A percentile compares a stretch with the other conserved stretches of the same genome.
phyloP scores from a whole-genome alignment of 176 grass and related monocot genomes.

The Oryza brachyantha region DNA sequence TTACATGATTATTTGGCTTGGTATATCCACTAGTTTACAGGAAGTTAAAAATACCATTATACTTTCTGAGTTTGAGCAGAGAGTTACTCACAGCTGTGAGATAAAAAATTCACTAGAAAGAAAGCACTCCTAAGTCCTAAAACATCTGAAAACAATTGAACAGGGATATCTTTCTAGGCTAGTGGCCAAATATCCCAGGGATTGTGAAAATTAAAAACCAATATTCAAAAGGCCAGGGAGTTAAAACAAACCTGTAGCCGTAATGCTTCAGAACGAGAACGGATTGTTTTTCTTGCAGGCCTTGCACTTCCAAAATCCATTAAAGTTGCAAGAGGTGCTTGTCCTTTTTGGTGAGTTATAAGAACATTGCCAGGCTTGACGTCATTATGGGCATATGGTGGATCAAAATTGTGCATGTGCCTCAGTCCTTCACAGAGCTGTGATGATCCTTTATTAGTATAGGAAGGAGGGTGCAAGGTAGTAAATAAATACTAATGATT shows the following conservation, averaged over 20 bases:
- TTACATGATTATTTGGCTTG: background rate
- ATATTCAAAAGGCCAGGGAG: constrained; percentile 3
- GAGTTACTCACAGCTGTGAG: background rate
- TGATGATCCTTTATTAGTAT: constrained; percentile 21
- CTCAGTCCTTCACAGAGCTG: constrained; percentile 92
- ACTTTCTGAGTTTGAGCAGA: background rate
- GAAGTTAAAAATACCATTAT: background rate
- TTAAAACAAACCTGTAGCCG: constrained; percentile 61
- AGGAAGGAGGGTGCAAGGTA: background rate
- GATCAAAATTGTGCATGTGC: constrained; percentile 92
- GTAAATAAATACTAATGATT: background rate
- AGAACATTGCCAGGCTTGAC: constrained; percentile 96
- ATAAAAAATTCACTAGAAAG: background rate
- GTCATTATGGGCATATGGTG: constrained; percentile 94
- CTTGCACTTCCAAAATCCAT: constrained; percentile 98
- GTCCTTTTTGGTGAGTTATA: constrained; percentile 62
- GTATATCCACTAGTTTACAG: background rate
- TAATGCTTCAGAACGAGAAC: constrained; percentile 81
- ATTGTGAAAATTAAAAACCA: constrained; percentile 6
- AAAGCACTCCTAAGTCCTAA: background rate
- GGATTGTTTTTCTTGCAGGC: constrained; percentile 76
- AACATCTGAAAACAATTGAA: background rate
- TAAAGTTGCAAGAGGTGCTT: constrained; percentile 73
- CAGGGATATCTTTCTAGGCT: background rate
- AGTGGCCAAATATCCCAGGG: background rate